Evolutionary conservation across 352 stramenopile genomes (phyloP).

Genomic region (Phytophthora brassicae): DNA sequence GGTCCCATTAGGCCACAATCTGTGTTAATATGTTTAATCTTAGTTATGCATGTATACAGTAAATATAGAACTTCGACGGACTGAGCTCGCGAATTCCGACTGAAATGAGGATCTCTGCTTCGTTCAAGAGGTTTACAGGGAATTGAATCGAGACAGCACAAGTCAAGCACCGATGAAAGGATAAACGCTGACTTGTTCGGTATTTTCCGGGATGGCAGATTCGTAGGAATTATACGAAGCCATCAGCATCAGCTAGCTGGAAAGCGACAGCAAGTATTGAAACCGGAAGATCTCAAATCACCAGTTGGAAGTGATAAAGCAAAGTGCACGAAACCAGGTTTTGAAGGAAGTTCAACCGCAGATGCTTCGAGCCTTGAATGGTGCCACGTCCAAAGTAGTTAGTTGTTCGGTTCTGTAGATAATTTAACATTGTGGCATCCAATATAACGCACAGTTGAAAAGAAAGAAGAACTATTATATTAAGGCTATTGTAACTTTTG

Average conservation of each 20-base stretch:
- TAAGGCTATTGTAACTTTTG: too few relatives aligned
- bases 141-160: conserved; percentile 11
- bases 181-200: not conserved
- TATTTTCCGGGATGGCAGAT: not conserved
- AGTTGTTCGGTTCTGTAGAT: too few relatives aligned
- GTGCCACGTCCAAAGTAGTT: too few relatives aligned
- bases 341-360: not conserved
- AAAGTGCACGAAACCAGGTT: not conserved
- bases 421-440: too few relatives aligned
- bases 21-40: too few relatives aligned
- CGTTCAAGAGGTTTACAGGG: conserved; percentile 8
- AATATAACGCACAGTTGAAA: too few relatives aligned
- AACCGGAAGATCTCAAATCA: conserved; percentile 26
- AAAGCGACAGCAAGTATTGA: too few relatives aligned
- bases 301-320: conserved; percentile 30
- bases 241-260: not conserved
- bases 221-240: not conserved
- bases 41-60: too few relatives aligned
- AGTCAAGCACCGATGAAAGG: not conserved
- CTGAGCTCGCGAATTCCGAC: conserved; percentile 34
- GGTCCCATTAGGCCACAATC: too few relatives aligned
- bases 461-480: too few relatives aligned
- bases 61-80: conserved; percentile 32
- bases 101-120: conserved; percentile 18
- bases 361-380: not conserved